Evolutionary conservation across 164 flowering plant genomes (phyloP).

Genomic region (Sextonia rubra): DNA sequence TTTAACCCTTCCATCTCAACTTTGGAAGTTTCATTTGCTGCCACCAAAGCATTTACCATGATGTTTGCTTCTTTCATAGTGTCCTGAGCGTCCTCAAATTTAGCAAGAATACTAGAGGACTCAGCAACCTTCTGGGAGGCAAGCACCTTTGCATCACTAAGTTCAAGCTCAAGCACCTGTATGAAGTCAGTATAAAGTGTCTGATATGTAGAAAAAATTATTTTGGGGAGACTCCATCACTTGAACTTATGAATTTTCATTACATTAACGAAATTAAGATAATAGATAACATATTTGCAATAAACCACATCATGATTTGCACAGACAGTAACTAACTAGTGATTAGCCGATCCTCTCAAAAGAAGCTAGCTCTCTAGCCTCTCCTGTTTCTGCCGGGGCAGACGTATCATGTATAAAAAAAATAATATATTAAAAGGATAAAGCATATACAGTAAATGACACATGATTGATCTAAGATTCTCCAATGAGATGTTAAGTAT

Average conservation of each 20-base stretch:
- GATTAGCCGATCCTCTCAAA: not conserved
- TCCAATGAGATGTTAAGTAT: not conserved
- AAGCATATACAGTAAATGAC: too few species aligned
- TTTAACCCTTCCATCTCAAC: constrained; percentile 47
- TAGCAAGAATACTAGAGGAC: constrained; percentile 55
- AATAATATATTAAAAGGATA: too few species aligned
- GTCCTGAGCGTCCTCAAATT: constrained; percentile 79
- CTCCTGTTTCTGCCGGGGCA: too few species aligned
- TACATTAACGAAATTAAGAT: not conserved
- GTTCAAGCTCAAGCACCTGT: constrained; percentile 60
- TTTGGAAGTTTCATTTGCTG: constrained; percentile 70
- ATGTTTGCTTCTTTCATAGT: constrained; percentile 77
- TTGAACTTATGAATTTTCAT: not conserved
- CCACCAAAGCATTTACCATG: constrained; percentile 67
- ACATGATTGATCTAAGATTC: too few species aligned
- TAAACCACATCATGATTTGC: not conserved
- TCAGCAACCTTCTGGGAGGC: constrained; percentile 65
- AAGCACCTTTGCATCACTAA: constrained; percentile 49
- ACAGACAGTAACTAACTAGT: not conserved
- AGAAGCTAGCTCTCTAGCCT: not conserved
- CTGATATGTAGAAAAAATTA: not conserved
- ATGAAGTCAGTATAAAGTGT: not conserved
- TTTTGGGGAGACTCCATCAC: not conserved
- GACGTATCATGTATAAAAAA: too few species aligned
- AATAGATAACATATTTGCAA: too few species aligned